A percentile compares a stretch with the other conserved stretches of the same genome.
Evolutionary conservation across 2,329 filamentous ascomycete species (phyloP).

Genomic region (Dothiorella sarmentorum): DNA sequence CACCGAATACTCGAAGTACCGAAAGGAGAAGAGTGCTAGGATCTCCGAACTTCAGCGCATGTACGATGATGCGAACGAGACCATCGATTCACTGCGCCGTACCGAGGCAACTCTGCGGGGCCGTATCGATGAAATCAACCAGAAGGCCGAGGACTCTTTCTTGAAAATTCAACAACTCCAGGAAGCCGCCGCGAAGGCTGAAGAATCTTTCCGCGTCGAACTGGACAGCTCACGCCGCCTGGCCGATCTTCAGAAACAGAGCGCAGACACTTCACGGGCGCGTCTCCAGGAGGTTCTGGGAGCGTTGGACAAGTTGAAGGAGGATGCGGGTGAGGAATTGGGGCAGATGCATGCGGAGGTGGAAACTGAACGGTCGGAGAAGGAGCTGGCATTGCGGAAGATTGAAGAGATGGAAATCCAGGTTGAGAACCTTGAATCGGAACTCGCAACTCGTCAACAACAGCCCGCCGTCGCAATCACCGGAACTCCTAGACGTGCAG

Average conservation of each 20-base stretch:
- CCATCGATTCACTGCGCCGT: slow-evolving; percentile 71
- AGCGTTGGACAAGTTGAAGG: slow-evolving; percentile 60
- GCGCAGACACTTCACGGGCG: slow-evolving; percentile 67
- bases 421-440: slow-evolving; percentile 58
- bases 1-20: slow-evolving; percentile 80
- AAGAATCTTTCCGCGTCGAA: slow-evolving; percentile 83
- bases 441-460: slow-evolving; percentile 44
- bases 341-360: slow-evolving; percentile 49
- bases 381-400: slow-evolving; percentile 59
- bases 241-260: slow-evolving; percentile 76
- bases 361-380: slow-evolving; percentile 55
- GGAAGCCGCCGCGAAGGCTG: slow-evolving; percentile 74
- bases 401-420: slow-evolving; percentile 63
- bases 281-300: slow-evolving; percentile 68
- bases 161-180: slow-evolving; percentile 79
- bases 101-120: slow-evolving; percentile 77
- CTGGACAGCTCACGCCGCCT: slow-evolving; percentile 77
- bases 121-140: slow-evolving; percentile 76
- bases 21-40: slow-evolving; percentile 90
- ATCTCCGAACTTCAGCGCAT: slow-evolving; percentile 84
- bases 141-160: slow-evolving; percentile 82
- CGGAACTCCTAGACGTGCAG: slow-evolving; percentile 51
- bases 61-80: slow-evolving; percentile 78
- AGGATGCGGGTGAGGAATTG: slow-evolving; percentile 61
- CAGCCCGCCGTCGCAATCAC: slow-evolving; percentile 39